phyloP scores from a whole-genome alignment of 768 basidiomycete species.

The Rhodosporidiobolus sp. region DNA sequence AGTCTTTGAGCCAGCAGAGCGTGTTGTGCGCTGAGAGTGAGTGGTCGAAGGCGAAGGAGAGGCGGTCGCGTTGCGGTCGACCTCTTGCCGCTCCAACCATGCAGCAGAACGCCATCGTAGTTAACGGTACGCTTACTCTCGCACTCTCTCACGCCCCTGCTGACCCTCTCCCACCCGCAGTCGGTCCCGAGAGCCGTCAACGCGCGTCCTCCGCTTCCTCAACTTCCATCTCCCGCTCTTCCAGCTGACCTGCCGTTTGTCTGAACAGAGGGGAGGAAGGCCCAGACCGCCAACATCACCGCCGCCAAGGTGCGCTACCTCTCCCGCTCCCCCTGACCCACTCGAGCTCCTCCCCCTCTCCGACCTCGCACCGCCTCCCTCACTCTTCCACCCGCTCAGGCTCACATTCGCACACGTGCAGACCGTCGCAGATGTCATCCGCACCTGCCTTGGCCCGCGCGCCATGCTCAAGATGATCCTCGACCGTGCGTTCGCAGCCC shows the following conservation, averaged over 20 bases:
- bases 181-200: conserved; percentile 21
- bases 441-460: conserved; percentile 94
- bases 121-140: conserved; percentile 15
- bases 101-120: conserved; percentile 31
- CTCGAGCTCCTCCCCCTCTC: neutral
- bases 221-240: neutral
- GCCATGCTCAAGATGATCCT: conserved; percentile 99
- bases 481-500: conserved; percentile 52
- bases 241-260: neutral
- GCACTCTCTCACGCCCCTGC: neutral
- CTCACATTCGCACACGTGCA: conserved; percentile 45
- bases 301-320: conserved; percentile 74
- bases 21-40: too few species aligned
- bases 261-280: conserved; percentile 69
- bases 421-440: conserved; percentile 97
- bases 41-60: too few species aligned
- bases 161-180: neutral
- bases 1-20: too few species aligned
- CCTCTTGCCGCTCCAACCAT: neutral
- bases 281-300: conserved; percentile 93
- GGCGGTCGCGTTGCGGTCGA: too few species aligned
- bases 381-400: too few species aligned
- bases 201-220: neutral
- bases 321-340: neutral
- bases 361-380: neutral